These are phyloP conservation scores for Baeospora myosura DNA, from an alignment of 1,284 basidiomycete species.

Conservation along the genomic window DNA sequence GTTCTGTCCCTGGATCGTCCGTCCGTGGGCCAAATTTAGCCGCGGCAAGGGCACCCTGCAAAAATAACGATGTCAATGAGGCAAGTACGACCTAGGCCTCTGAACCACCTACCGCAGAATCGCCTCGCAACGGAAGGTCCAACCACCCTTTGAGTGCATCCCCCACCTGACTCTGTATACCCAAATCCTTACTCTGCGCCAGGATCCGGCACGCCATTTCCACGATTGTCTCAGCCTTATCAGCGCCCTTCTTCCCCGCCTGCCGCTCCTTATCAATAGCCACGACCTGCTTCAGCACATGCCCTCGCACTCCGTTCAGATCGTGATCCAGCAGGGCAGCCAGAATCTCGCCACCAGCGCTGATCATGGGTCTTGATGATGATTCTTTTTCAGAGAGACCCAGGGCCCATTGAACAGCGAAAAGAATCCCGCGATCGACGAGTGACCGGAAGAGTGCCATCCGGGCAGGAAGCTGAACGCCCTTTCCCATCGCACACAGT, in stretches of 20 bases:
- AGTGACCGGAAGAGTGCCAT: slow-evolving; percentile 85
- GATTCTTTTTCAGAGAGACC: slow-evolving; percentile 43
- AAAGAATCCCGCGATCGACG: slow-evolving; percentile 83
- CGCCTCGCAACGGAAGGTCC: slow-evolving; percentile 49
- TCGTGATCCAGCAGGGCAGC: slow-evolving; percentile 89
- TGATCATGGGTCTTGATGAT: slow-evolving; percentile 49
- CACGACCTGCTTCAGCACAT: slow-evolving; percentile 76
- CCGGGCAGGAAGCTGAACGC: slow-evolving; percentile 84
- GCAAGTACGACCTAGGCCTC: slow-evolving; percentile 28
- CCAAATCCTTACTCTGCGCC: slow-evolving; percentile 74
- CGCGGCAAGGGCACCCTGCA: slow-evolving; percentile 23
- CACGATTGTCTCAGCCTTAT: slow-evolving; percentile 69
- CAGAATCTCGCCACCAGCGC: slow-evolving; percentile 84
- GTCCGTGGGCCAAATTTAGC: slow-evolving; percentile 46
- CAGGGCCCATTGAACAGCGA: slow-evolving; percentile 89
- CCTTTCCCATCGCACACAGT: slow-evolving; percentile 93
- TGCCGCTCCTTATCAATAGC: slow-evolving; percentile 55
- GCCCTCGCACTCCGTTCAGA: slow-evolving; percentile 76
- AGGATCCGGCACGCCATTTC: slow-evolving; percentile 73
- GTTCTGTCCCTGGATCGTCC: slow-evolving; percentile 81
- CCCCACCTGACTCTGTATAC: slow-evolving; percentile 85
- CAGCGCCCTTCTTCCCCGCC: slow-evolving; percentile 45
- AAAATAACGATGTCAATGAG: no score
- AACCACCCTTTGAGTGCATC: slow-evolving; percentile 85
- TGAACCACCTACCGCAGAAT: slow-evolving; percentile 28